phyloP scores from a whole-genome alignment of 2,329 filamentous ascomycete species.

The Gyromitra esculenta region DNA sequence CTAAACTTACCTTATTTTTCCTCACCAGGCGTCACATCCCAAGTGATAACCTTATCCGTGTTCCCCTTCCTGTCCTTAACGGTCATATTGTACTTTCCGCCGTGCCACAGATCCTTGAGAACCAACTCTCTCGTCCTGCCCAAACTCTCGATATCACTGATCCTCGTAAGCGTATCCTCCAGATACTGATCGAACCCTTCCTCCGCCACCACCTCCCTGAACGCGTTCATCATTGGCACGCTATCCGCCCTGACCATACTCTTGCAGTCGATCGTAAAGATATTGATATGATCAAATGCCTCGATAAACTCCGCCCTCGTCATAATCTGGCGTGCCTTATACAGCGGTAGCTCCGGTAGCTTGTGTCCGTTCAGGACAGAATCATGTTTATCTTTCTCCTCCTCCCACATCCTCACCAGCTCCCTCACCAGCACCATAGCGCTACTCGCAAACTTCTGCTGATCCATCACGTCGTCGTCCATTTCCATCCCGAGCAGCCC shows the following conservation, averaged over 20 bases:
- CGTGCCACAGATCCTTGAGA: conserved; percentile 75
- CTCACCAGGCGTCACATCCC: conserved; percentile 58
- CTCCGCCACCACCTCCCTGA: conserved; percentile 80
- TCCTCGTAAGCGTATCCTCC: conserved; percentile 82
- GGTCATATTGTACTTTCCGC: conserved; percentile 64
- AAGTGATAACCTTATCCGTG: conserved; percentile 60
- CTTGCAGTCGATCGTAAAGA: conserved; percentile 90
- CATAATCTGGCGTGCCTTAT: conserved; percentile 90
- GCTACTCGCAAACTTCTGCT: conserved; percentile 68
- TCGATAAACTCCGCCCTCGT: conserved; percentile 95
- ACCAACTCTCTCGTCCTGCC: conserved; percentile 94
- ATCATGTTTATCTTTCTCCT: conserved; percentile 59
- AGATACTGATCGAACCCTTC: conserved; percentile 84
- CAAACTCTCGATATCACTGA: conserved; percentile 90
- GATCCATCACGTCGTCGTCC: conserved; percentile 82
- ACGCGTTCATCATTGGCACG: conserved; percentile 95
- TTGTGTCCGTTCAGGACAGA: conserved; percentile 76
- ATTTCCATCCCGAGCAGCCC: conserved; percentile 79
- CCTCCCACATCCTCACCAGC: conserved; percentile 79
- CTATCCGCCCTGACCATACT: conserved; percentile 91
- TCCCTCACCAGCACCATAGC: conserved; percentile 93
- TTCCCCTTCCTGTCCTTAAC: conserved; percentile 61
- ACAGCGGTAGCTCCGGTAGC: conserved; percentile 81
- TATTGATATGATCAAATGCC: conserved; percentile 88
- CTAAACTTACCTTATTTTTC: conserved; percentile 7